Conservation (phyloP, 73 alveolate species). For the Diophrys sp. region DNA sequence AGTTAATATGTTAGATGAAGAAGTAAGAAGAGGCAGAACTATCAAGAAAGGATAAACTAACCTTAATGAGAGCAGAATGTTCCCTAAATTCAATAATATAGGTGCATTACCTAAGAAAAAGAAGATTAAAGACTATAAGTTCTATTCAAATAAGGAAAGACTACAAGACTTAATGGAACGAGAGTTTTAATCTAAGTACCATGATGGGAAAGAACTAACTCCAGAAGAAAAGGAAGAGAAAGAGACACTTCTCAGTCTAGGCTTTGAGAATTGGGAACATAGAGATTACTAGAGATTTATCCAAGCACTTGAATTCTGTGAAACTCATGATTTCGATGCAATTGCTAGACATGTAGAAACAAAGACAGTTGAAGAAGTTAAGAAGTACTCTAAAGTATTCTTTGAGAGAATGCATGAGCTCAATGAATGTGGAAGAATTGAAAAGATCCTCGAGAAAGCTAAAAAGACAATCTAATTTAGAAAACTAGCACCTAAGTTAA, state of each 20-base stretch:
- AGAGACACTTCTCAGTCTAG: conserved; percentile 59
- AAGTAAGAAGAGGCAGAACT: conserved; percentile 67
- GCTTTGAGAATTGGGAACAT: conserved; percentile 76
- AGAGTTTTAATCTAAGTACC: conserved; percentile 60
- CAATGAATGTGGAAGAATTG: conserved; percentile 86
- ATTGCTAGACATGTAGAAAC: conserved; percentile 49
- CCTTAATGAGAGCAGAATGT: conserved; percentile 43
- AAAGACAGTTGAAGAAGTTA: conserved; percentile 83
- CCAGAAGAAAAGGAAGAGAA: conserved; percentile 78
- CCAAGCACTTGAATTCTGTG: conserved; percentile 71
- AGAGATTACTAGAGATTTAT: conserved; percentile 74
- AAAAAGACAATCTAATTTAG: conserved; percentile 67
- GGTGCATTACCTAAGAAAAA: conserved; percentile 58
- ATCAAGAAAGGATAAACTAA: conserved; percentile 52
- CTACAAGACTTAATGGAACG: conserved; percentile 63
- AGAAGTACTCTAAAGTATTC: conserved; percentile 81
- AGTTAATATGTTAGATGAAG: conserved; percentile 64
- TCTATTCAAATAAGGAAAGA: conserved; percentile 71
- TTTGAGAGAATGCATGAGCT: conserved; percentile 89
- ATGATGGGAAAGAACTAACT: conserved; percentile 51
- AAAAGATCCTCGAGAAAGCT: conserved; percentile 89
- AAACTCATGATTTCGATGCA: conserved; percentile 64
- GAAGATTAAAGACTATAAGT: conserved; percentile 68
- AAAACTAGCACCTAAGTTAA: conserved; percentile 43
- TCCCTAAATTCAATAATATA: conserved; percentile 52